Evolutionary conservation across 768 basidiomycete genomes (phyloP), one percentile per base, ranked within the genome.

Genomic region (Amanita molliuscula): DNA sequence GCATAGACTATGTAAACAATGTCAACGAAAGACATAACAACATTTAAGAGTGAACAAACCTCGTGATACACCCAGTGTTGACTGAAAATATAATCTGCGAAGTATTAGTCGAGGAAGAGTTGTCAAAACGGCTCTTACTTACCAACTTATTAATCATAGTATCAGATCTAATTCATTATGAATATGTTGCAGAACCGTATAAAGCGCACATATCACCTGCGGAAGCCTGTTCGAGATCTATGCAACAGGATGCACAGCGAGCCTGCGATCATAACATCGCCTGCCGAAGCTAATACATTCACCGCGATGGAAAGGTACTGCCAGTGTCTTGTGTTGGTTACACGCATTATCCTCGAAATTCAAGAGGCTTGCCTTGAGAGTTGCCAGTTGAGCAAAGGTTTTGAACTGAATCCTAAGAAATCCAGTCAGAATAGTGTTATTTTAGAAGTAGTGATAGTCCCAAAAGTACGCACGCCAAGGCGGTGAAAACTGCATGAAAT

Each of bases 181-280:
- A n/a, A 25, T 44, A 51, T 47, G 29, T 26, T 38, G 44, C 42
- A 21, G 11, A 6, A 23, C 16, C 40, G 23, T 25, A 20, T 40
- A 26, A 35, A 48, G 38, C 21, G 7, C 38, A 34, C 40, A 20
- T 18, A 51, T 48, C 47, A 68, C 73, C 62, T 70, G 21, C 62
- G 63, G 60, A 75, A 76, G 6, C 75, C 73, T 31, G 75, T 74
- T 25, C 74, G 69, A 8, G 71, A 71, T n/a, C 53, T 54, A 21
- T 67, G 67, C 18, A 77, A 62, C 28, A 75, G 56, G 3, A 44
- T 49, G 50, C 67, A 70, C 21, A 76, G 64, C 8, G 64, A 56
- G 7, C 45, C 57, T 0, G 76, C 72, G 31, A 77, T 77, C 37
- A 75, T 52, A 25, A 73, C 53, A 37, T 77, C 76, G 8, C 71